These are phyloP conservation scores for Penicillium mononematosum DNA, from an alignment of 495 filamentous ascomycete species.

Conservation along the genomic window DNA sequence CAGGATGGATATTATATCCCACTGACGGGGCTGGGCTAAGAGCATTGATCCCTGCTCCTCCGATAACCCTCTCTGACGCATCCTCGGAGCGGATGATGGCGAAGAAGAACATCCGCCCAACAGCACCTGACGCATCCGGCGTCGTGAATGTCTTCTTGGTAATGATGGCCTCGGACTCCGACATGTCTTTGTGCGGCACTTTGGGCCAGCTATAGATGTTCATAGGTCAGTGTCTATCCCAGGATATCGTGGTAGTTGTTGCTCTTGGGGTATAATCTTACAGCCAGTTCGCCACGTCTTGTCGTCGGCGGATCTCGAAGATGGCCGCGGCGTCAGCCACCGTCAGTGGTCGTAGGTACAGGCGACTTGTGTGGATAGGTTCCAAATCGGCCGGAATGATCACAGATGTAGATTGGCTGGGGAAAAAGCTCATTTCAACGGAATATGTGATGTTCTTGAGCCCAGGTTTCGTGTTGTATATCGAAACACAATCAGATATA, in stretches of 20 bases:
- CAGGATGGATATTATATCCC: constrained; percentile 30
- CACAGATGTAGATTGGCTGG: constrained; percentile 17
- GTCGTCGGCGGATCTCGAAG: constrained; percentile 23
- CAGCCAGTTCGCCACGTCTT: constrained; percentile 33
- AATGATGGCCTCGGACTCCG: constrained; percentile 25
- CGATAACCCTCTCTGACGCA: constrained; percentile 21
- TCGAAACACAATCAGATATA: background rate
- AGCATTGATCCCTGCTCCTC: constrained; percentile 24
- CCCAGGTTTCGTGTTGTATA: background rate
- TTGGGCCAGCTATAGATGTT: constrained; percentile 20
- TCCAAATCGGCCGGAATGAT: constrained; percentile 16
- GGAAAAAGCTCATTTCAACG: constrained; percentile 14
- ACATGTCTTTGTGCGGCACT: constrained; percentile 18
- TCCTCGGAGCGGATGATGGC: constrained; percentile 19
- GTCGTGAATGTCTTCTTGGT: constrained; percentile 22
- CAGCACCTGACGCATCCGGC: constrained; percentile 27
- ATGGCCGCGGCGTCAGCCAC: constrained; percentile 21
- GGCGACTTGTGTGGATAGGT: constrained; percentile 21
- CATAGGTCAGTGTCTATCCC: background rate
- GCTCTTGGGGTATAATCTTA: constrained; percentile 11
- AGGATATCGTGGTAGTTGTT: background rate
- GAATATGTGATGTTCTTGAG: background rate
- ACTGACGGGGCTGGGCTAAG: constrained; percentile 28
- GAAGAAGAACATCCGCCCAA: constrained; percentile 26
- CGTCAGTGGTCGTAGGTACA: constrained; percentile 21